Percentiles rank a stretch among this genome's conserved stretches.
These are phyloP conservation scores for Cyclostephanos invisitatus DNA, from an alignment of 108 stramenopile species.

Conservation along the genomic window DNA sequence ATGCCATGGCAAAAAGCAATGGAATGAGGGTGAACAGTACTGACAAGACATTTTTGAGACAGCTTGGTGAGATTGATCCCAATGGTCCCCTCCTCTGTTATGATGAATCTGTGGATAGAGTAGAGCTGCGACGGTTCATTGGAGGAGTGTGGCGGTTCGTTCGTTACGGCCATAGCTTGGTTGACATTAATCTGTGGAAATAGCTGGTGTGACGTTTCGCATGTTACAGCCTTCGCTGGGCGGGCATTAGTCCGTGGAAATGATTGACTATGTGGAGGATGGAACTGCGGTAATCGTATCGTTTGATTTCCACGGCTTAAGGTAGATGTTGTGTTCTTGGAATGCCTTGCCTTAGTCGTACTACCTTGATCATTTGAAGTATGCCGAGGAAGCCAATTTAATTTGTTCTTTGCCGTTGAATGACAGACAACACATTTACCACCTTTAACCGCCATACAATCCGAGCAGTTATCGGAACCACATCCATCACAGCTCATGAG, in stretches of 20 bases:
- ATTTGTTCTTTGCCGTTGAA: not conserved
- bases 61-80: conserved; percentile 9
- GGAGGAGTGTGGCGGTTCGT: not conserved
- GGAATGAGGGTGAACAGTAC: not conserved
- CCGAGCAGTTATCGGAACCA: conserved; percentile 21
- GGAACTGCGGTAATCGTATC: not conserved
- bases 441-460: conserved; percentile 20
- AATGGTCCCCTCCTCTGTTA: conserved; percentile 12
- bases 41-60: conserved; percentile 3
- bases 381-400: not conserved
- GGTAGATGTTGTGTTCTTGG: not conserved
- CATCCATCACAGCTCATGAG: conserved; percentile 32
- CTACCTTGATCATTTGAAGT: not conserved
- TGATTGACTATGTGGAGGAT: not conserved
- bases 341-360: not conserved
- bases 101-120: conserved; percentile 27
- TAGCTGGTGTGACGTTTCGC: no score
- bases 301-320: not conserved
- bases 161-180: not conserved
- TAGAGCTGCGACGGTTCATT: not conserved
- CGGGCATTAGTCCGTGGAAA: not conserved
- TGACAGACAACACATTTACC: conserved; percentile 5
- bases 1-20: not conserved
- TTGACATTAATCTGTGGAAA: not conserved
- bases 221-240: not conserved